Percentiles rank a stretch among this genome's conserved stretches.
Conservation (phyloP, 129 eudicot genomes). For the Escallonia rubra region DNA sequence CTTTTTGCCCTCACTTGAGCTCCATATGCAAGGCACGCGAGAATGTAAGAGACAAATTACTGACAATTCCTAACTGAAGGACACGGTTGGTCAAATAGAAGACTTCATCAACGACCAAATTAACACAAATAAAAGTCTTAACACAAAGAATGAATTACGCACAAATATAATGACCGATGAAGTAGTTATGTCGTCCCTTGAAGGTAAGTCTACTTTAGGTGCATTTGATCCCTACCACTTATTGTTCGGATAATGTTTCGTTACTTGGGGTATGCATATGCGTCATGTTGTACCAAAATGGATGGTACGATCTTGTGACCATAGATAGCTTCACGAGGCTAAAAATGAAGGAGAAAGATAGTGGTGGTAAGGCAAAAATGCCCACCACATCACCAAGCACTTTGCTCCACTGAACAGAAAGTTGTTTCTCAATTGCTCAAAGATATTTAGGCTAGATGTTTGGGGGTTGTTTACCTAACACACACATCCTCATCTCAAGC, state of each 20-base stretch:
- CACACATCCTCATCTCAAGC: constrained; percentile 1
- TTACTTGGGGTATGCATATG: too few species aligned
- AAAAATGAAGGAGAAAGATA: neutral
- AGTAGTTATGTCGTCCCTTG: too few species aligned
- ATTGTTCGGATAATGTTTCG: too few species aligned
- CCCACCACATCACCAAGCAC: constrained; percentile 45
- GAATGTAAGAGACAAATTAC: neutral
- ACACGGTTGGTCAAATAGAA: neutral
- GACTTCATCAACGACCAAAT: too few species aligned
- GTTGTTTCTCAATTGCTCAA: neutral
- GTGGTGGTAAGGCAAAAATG: constrained; percentile 17
- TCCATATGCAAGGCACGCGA: too few species aligned
- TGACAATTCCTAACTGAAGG: neutral
- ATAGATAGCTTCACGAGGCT: neutral
- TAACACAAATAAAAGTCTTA: too few species aligned
- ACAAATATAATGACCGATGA: too few species aligned
- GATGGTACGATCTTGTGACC: neutral
- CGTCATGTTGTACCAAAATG: too few species aligned
- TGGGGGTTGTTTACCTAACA: constrained; percentile 36
- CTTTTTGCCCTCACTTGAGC: too few species aligned
- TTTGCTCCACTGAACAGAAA: constrained; percentile 27
- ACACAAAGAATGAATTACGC: too few species aligned
- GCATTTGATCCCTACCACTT: too few species aligned
- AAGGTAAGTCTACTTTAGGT: too few species aligned
- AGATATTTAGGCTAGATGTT: neutral